Evolutionary conservation across 441 rosid species (phyloP).

Genomic region (Viola pubescens): DNA sequence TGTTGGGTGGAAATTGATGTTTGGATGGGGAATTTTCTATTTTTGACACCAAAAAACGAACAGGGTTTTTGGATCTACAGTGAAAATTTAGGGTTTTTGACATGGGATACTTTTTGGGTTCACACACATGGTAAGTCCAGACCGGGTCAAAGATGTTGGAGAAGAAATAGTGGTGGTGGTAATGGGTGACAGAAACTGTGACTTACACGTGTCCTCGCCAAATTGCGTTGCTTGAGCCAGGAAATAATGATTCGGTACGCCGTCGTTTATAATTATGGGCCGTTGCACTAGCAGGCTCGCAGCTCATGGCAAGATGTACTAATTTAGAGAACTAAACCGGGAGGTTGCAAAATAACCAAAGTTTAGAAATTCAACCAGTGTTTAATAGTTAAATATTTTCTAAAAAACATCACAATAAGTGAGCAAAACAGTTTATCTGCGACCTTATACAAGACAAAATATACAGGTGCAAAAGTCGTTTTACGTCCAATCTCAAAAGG

Average conservation of each 20-base stretch:
- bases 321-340: no score
- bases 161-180: background rate
- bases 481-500: no score
- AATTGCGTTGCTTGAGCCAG: background rate
- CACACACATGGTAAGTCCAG: background rate
- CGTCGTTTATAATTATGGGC: no score
- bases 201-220: background rate
- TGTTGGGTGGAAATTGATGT: background rate
- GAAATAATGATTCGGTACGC: background rate
- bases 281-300: no score
- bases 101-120: background rate
- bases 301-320: no score
- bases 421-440: no score
- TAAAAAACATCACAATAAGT: no score
- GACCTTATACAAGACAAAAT: no score
- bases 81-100: constrained; percentile 12
- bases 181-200: background rate
- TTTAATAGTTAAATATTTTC: no score
- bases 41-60: background rate
- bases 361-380: no score
- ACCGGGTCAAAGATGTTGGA: constrained; percentile 12
- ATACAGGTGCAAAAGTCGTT: no score
- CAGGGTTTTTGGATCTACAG: background rate
- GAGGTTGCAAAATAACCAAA: no score
- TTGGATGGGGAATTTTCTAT: background rate